phyloP scores from a whole-genome alignment of 768 basidiomycete species.

The Pisolithus microcarpus region DNA sequence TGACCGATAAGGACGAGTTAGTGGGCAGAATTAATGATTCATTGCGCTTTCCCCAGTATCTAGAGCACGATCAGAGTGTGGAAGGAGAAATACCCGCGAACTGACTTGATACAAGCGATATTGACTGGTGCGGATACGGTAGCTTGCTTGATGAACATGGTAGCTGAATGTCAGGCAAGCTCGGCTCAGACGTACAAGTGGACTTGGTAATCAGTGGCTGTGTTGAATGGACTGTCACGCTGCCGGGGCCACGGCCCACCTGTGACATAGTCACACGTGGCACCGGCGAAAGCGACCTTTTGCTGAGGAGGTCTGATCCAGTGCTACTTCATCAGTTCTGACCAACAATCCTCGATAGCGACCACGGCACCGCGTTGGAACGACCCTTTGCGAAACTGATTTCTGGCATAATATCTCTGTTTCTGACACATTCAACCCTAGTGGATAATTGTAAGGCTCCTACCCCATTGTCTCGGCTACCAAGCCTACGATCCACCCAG shows the following conservation, averaged over 20 bases:
- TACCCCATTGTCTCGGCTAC: conserved; percentile 1
- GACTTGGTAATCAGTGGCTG: conserved; percentile 2
- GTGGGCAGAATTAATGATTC: conserved; percentile 93
- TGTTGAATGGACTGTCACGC: not conserved
- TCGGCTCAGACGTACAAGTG: not conserved
- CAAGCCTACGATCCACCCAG: not conserved
- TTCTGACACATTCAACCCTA: conserved; percentile 5
- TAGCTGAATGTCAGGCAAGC: conserved; percentile 7
- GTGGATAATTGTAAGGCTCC: conserved; percentile 8
- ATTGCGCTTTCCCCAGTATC: conserved; percentile 99
- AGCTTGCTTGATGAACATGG: conserved; percentile 68
- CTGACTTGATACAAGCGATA: conserved; percentile 96
- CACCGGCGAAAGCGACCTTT: not conserved
- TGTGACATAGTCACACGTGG: too few species aligned
- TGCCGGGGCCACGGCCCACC: too few species aligned
- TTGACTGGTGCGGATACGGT: conserved; percentile 93
- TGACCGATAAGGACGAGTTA: conserved; percentile 97
- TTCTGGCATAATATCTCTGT: conserved; percentile 9
- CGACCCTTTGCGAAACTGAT: not conserved
- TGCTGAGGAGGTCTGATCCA: not conserved
- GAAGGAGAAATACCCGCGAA: not conserved
- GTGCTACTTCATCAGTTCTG: not conserved
- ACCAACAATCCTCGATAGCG: too few species aligned
- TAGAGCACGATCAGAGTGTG: conserved; percentile 25
- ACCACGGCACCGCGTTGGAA: too few species aligned